Percentiles rank a stretch among this genome's conserved stretches.
Evolutionary conservation across 805 yeast genomes (phyloP).

Genomic region (Starmerella floricola): DNA sequence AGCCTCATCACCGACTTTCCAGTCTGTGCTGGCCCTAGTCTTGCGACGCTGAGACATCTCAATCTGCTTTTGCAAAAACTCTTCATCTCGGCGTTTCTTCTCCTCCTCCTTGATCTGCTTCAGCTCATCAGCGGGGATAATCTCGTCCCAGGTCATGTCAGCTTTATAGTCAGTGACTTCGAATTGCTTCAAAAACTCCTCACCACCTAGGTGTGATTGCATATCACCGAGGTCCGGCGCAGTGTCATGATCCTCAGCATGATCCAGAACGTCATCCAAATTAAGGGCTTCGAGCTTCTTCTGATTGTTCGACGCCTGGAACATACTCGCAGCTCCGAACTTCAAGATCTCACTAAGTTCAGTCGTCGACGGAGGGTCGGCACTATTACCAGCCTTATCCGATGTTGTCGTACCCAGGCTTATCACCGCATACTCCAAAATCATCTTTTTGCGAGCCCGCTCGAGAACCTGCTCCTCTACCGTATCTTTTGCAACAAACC

Average conservation of each 20-base stretch:
- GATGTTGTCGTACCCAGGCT: constrained; percentile 83
- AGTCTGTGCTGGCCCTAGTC: constrained; percentile 51
- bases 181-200: constrained; percentile 90
- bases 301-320: constrained; percentile 87
- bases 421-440: constrained; percentile 92
- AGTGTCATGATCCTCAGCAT: constrained; percentile 94
- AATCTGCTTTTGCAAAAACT: constrained; percentile 75
- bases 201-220: constrained; percentile 87
- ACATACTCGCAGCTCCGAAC: constrained; percentile 98
- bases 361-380: constrained; percentile 49
- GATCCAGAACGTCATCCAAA: constrained; percentile 87
- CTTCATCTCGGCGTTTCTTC: constrained; percentile 72
- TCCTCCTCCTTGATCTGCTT: constrained; percentile 84
- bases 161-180: constrained; percentile 98
- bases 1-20: constrained; percentile 36
- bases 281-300: constrained; percentile 90
- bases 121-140: constrained; percentile 89
- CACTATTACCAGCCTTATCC: constrained; percentile 43
- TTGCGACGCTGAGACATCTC: constrained; percentile 75
- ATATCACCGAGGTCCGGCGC: constrained; percentile 87
- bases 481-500: constrained; percentile 96
- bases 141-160: constrained; percentile 97
- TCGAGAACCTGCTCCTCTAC: constrained; percentile 96
- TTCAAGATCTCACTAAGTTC: constrained; percentile 88
- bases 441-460: constrained; percentile 95